A percentile compares a stretch with the other conserved stretches of the same genome.
Evolutionary conservation across 305 asterid genomes (phyloP).

Genomic region (Fraxinus floribunda): DNA sequence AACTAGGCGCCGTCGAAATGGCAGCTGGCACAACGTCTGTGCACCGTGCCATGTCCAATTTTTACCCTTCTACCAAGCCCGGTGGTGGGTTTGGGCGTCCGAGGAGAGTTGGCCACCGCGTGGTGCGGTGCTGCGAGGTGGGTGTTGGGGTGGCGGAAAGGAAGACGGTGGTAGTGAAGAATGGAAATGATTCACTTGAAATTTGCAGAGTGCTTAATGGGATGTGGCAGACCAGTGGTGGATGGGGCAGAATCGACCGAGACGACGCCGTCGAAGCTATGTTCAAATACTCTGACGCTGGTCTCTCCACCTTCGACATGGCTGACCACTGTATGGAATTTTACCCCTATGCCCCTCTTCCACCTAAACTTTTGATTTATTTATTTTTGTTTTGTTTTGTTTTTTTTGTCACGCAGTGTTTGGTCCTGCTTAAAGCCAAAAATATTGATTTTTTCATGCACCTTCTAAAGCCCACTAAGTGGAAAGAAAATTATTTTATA

Average conservation of each 20-base stretch:
- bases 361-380: background rate
- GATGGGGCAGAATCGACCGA: conserved; percentile 91
- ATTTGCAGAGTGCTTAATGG: conserved; percentile 88
- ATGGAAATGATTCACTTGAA: conserved; percentile 72
- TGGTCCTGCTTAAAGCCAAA: background rate
- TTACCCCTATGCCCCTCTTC: conserved; percentile 32
- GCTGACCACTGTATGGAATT: conserved; percentile 78
- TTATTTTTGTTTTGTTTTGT: background rate
- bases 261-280: conserved; percentile 84
- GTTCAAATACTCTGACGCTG: conserved; percentile 78
- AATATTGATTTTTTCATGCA: background rate
- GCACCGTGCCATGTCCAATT: conserved; percentile 33
- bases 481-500: background rate
- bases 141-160: conserved; percentile 46
- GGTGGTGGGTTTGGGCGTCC: conserved; percentile 27
- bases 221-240: conserved; percentile 98
- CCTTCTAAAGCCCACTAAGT: background rate
- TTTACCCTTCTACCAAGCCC: conserved; percentile 9
- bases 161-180: conserved; percentile 50
- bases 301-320: conserved; percentile 94
- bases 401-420: background rate
- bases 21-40: conserved; percentile 41
- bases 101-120: conserved; percentile 23
- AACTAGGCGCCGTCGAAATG: conserved; percentile 24
- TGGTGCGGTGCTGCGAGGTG: conserved; percentile 62